Conservation (phyloP, 306 rosid species). For the Elaeagnus macrophylla region DNA sequence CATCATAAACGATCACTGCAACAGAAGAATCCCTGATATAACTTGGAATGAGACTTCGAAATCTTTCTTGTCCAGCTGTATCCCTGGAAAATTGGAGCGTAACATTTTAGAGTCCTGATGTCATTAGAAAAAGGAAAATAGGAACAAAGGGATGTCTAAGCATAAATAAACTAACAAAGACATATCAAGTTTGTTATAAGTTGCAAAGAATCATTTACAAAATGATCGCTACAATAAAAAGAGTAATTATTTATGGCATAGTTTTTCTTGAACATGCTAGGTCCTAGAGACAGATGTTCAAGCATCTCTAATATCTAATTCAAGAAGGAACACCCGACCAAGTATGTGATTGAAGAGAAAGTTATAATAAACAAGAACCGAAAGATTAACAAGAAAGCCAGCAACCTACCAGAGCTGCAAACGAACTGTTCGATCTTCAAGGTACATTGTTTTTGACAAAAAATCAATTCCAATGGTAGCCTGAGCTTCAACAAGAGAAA, state of each 20-base stretch:
- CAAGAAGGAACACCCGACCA: neutral
- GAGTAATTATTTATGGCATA: too few relatives aligned
- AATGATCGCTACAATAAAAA: too few relatives aligned
- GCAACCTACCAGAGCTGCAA: slow-evolving; percentile 86
- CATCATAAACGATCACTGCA: slow-evolving; percentile 87
- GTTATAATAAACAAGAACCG: neutral
- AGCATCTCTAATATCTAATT: neutral
- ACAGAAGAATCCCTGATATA: slow-evolving; percentile 98
- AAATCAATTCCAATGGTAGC: slow-evolving; percentile 97
- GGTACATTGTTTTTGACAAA: slow-evolving; percentile 95
- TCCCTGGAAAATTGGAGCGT: slow-evolving; percentile 52
- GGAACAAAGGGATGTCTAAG: neutral
- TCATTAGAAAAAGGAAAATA: neutral
- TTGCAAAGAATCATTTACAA: neutral
- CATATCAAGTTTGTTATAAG: neutral
- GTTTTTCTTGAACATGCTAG: too few relatives aligned
- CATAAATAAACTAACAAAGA: neutral
- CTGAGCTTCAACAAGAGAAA: slow-evolving; percentile 32
- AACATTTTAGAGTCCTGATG: slow-evolving; percentile 8
- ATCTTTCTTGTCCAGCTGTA: slow-evolving; percentile 98
- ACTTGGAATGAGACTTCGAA: slow-evolving; percentile 98
- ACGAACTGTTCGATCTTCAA: slow-evolving; percentile 98
- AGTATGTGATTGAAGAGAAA: neutral
- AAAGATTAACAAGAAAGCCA: neutral
- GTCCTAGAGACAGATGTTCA: neutral